phyloP scores from a whole-genome alignment of 352 stramenopile species.

The Phytopythium ostracodes region DNA sequence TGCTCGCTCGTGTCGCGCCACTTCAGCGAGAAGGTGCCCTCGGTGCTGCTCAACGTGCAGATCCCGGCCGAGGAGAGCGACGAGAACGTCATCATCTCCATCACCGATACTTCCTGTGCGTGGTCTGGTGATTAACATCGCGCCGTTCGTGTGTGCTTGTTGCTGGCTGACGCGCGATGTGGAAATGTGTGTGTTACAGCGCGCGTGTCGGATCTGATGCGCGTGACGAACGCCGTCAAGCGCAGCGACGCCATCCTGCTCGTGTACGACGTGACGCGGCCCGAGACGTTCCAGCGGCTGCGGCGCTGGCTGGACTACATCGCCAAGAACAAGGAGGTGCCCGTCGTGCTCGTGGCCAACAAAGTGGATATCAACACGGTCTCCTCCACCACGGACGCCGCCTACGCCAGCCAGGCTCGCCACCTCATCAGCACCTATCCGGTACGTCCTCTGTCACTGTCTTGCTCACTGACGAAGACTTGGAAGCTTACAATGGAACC shows the following conservation, averaged over 20 bases:
- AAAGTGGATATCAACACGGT: slow-evolving; percentile 84
- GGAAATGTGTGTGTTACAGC: slow-evolving; percentile 18
- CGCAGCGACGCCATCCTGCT: slow-evolving; percentile 83
- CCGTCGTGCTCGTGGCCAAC: slow-evolving; percentile 86
- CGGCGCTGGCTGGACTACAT: slow-evolving; percentile 85
- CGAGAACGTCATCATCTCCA: slow-evolving; percentile 88
- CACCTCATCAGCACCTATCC: slow-evolving; percentile 71
- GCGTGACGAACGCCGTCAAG: slow-evolving; percentile 81
- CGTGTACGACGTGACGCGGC: slow-evolving; percentile 83
- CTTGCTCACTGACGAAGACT: background rate
- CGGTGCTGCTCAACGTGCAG: slow-evolving; percentile 84
- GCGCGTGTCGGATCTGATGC: slow-evolving; percentile 75
- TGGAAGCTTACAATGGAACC: too few species aligned
- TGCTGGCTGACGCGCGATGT: background rate
- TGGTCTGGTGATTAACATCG: too few species aligned
- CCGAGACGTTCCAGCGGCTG: slow-evolving; percentile 82
- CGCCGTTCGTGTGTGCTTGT: background rate
- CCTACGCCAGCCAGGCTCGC: slow-evolving; percentile 69
- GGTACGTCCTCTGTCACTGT: slow-evolving; percentile 16
- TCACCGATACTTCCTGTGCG: slow-evolving; percentile 85
- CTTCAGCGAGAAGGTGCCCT: slow-evolving; percentile 86
- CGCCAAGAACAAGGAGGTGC: slow-evolving; percentile 81
- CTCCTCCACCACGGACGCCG: slow-evolving; percentile 47
- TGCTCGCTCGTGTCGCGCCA: slow-evolving; percentile 86
- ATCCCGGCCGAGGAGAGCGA: slow-evolving; percentile 87